A percentile compares a stretch with the other conserved stretches of the same genome.
Conservation (phyloP, 352 stramenopile species). For the Bremia lactucae region DNA sequence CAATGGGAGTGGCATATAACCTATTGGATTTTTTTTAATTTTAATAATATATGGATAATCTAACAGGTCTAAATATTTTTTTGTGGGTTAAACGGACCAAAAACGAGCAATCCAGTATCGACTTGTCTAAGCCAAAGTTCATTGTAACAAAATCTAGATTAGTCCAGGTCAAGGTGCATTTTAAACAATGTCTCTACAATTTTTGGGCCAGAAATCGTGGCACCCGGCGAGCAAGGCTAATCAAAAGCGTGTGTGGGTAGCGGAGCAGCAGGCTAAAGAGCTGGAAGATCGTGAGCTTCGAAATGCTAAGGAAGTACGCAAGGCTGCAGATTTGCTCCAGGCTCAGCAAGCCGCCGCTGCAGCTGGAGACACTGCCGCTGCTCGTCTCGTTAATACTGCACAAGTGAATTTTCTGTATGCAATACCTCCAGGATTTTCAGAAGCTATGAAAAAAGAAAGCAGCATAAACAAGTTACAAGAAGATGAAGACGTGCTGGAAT, state of each 20-base stretch:
- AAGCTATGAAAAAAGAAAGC: constrained; percentile 20
- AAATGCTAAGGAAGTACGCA: constrained; percentile 57
- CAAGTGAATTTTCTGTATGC: constrained; percentile 74
- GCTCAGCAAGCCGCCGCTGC: constrained; percentile 52
- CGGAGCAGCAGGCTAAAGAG: constrained; percentile 57
- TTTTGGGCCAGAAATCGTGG: constrained; percentile 73
- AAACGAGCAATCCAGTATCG: too few species aligned
- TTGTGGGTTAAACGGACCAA: too few species aligned
- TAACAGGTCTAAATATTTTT: too few species aligned
- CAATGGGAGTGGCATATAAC: too few species aligned
- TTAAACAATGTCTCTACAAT: constrained; percentile 77
- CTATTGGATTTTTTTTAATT: too few species aligned
- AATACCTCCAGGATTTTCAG: constrained; percentile 48
- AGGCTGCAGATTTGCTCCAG: constrained; percentile 34
- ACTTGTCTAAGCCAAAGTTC: too few species aligned
- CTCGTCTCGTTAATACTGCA: constrained; percentile 29
- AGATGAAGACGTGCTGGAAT: constrained; percentile 59
- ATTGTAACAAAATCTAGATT: too few species aligned
- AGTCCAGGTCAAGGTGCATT: too few species aligned
- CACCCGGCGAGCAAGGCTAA: constrained; percentile 73
- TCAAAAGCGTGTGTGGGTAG: constrained; percentile 80
- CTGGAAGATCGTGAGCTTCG: constrained; percentile 40
- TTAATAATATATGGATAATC: too few species aligned
- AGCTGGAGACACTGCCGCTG: constrained; percentile 38
- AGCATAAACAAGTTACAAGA: constrained; percentile 28